A percentile compares a stretch with the other conserved stretches of the same genome.
Conservation (phyloP, 257 asterid species). For the Ilex aquifolium region DNA sequence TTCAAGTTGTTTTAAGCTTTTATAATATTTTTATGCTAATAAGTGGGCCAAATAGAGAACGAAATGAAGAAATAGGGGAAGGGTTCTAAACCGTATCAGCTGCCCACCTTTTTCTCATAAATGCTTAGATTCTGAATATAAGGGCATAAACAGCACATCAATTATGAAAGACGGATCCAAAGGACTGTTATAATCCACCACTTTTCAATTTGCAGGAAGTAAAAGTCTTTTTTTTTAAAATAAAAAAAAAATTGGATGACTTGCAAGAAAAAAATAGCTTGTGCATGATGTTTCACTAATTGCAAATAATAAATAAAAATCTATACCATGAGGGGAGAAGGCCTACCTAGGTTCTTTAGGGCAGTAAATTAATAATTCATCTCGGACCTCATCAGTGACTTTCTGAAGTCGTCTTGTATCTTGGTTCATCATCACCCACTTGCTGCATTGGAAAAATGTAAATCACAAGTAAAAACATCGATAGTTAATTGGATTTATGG, state of each 20-base stretch:
- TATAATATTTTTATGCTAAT: too few relatives aligned
- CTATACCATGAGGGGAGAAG: slow-evolving; percentile 3
- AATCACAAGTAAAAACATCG: neutral
- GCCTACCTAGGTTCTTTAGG: slow-evolving; percentile 70
- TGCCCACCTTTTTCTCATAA: too few relatives aligned
- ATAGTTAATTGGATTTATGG: too few relatives aligned
- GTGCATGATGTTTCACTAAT: neutral
- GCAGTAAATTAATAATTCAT: slow-evolving; percentile 60
- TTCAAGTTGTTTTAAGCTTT: too few relatives aligned
- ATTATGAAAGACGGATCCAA: neutral
- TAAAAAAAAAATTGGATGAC: too few relatives aligned
- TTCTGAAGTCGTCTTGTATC: slow-evolving; percentile 91
- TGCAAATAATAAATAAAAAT: too few relatives aligned
- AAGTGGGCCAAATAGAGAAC: too few relatives aligned
- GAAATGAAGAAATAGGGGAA: too few relatives aligned
- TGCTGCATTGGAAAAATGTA: slow-evolving; percentile 48
- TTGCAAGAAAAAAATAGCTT: neutral
- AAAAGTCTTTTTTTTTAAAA: neutral
- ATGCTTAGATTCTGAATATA: neutral
- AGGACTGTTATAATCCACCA: neutral
- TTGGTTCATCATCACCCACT: slow-evolving; percentile 98
- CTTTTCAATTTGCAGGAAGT: neutral
- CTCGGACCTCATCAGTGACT: slow-evolving; percentile 88
- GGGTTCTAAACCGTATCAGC: too few relatives aligned
- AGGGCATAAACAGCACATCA: neutral